These are phyloP conservation scores for Zalaria obscura DNA, from an alignment of 2,329 filamentous ascomycete species.

Conservation along the genomic window DNA sequence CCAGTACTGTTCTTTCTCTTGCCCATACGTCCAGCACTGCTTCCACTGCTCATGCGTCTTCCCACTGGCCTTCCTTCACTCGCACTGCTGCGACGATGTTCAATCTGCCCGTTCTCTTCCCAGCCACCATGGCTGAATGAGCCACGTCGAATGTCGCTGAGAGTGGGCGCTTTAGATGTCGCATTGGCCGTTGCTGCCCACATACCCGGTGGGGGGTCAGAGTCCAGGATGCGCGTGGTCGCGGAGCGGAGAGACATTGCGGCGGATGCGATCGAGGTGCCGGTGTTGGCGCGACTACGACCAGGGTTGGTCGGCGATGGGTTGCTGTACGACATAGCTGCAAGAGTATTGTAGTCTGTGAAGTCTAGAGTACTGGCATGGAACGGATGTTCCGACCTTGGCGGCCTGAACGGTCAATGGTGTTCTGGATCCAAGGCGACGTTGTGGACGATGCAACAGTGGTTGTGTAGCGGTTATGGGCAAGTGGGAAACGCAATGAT, in stretches of 20 bases:
- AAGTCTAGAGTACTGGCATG: no score
- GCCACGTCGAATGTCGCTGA: conserved; percentile 25
- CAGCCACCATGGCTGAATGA: conserved; percentile 9
- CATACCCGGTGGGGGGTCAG: conserved; percentile 23
- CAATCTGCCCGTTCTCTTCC: conserved; percentile 5
- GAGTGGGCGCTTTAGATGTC: conserved; percentile 26
- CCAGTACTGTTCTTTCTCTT: conserved; percentile 8
- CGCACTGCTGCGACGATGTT: conserved; percentile 1
- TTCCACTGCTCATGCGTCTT: neutral
- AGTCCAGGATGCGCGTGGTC: conserved; percentile 5
- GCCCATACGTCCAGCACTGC: neutral
- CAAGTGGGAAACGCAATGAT: no score
- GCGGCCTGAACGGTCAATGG: no score
- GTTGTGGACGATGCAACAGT: no score
- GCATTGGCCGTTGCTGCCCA: conserved; percentile 29
- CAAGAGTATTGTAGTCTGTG: no score
- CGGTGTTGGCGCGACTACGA: neutral
- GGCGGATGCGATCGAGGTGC: neutral
- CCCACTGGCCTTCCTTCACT: conserved; percentile 4
- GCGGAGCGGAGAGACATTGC: neutral
- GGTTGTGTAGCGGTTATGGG: no score
- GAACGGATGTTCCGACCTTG: no score
- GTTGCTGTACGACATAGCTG: no score
- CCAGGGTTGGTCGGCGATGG: neutral
- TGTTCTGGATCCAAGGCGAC: no score